Conservation (phyloP, 169 alveolate species). For the Amoebophrya sp. region DNA sequence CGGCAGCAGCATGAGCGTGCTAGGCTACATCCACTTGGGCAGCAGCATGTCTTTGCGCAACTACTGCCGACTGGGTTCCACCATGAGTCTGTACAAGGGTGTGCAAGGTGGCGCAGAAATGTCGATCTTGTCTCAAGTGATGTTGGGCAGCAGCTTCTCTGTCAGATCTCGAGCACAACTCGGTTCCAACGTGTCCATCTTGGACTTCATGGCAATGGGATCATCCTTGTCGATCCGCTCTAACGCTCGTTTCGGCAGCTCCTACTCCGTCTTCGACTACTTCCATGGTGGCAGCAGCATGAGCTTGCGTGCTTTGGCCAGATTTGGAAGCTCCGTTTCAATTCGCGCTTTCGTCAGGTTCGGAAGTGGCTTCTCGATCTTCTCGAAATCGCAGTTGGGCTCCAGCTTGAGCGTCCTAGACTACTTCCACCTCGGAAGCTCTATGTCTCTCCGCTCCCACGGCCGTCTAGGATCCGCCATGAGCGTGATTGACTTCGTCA, state of each 20-base stretch:
- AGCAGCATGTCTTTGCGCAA: background rate
- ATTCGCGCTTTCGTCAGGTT: background rate
- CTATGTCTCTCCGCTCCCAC: background rate
- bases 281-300: background rate
- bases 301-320: background rate
- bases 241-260: conserved; percentile 4
- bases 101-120: background rate
- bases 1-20: background rate
- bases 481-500: background rate
- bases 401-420: background rate
- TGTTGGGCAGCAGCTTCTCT: background rate
- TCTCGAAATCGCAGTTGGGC: background rate
- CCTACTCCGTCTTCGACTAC: background rate
- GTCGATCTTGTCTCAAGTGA: background rate
- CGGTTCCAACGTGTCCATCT: background rate
- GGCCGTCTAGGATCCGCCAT: background rate
- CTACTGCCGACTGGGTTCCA: background rate
- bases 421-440: background rate
- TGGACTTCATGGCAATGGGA: conserved; percentile 6
- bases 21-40: background rate
- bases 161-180: background rate
- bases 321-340: background rate
- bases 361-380: background rate
- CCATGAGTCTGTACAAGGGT: background rate
- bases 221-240: conserved; percentile 8